phyloP scores from a whole-genome alignment of 2,329 filamentous ascomycete species.

The Celoporthe dispersa region DNA sequence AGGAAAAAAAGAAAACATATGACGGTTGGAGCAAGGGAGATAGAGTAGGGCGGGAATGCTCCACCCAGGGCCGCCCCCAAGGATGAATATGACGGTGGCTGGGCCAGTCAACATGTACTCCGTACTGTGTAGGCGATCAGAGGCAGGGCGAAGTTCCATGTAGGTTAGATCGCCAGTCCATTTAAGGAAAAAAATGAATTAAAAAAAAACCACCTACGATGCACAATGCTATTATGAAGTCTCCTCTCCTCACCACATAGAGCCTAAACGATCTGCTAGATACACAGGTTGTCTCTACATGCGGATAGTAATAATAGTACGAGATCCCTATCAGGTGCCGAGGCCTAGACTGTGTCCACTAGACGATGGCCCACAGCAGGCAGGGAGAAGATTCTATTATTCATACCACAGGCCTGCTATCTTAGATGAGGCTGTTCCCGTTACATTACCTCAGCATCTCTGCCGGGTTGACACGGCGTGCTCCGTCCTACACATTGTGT shows the following conservation, averaged over 20 bases:
- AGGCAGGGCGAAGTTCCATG: neutral
- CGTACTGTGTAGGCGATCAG: neutral
- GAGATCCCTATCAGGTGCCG: neutral
- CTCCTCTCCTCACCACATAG: neutral
- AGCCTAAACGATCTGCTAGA: no score
- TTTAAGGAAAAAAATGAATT: neutral
- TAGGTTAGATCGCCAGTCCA: neutral
- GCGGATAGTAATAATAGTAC: no score
- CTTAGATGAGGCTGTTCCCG: neutral
- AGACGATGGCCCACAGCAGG: neutral
- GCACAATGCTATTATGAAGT: constrained; percentile 6
- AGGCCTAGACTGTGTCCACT: neutral
- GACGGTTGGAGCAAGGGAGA: neutral
- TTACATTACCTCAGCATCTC: neutral
- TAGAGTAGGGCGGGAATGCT: constrained; percentile 5
- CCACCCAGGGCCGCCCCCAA: neutral
- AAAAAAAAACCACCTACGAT: neutral
- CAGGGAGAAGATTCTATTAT: neutral
- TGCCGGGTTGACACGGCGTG: neutral
- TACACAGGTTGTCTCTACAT: no score
- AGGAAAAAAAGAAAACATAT: no score
- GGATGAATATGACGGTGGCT: constrained; percentile 14
- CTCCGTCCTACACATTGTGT: neutral
- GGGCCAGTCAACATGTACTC: constrained; percentile 18
- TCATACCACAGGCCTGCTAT: neutral